Evolutionary conservation across 1,284 basidiomycete genomes (phyloP), one percentile per base, ranked within the genome.

Genomic region (Ustilago curta): DNA sequence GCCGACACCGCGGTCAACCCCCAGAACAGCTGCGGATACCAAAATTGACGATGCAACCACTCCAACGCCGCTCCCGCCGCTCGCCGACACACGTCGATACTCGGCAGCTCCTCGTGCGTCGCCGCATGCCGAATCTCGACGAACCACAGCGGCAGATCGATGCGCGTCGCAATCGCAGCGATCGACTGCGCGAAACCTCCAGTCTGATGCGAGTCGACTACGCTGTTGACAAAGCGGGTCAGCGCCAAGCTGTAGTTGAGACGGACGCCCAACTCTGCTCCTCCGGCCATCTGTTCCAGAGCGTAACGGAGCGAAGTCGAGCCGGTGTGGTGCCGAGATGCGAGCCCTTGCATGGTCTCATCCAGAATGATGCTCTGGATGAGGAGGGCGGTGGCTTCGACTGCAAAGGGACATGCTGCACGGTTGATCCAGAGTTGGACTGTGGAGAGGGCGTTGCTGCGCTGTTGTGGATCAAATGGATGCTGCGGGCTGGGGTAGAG

Each of bases 81-180:
- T 58, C 93, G 89, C 58, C 92, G 88, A 11, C 97, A 88, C 8
- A 95, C 86, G 51, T 90, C 89, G 2, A 98, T 87, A 70, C 92
- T 92, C 0, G 96, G 97, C 18, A 99, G 86, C 74, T 97, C 94
- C 81, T 99, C 96, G 83, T 99, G 96, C 2, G 96, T 99, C 9
- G 93, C 93, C 29, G 93, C 92, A 86, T 99, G 96, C 39, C 96
- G 89, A 6, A 99, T 87, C 73, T 97, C 93, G n/a, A 99, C 95
- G 19, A 99, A 88, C 90, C 92, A 94, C 0, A 89, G 86, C 0
- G 97, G 97, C 2, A 99, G 87, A 0, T 91, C 92, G 25, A 99
- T 89, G 70, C 94, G 91, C 3, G 89, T 87, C 1, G 97, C 95
- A 67, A 99, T 93, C 31, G 91, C 90, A 0, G 92, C 90, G 78